These are phyloP conservation scores for Phytophthora quininea DNA, from an alignment of 352 stramenopile genomes.

Conservation along the genomic window DNA sequence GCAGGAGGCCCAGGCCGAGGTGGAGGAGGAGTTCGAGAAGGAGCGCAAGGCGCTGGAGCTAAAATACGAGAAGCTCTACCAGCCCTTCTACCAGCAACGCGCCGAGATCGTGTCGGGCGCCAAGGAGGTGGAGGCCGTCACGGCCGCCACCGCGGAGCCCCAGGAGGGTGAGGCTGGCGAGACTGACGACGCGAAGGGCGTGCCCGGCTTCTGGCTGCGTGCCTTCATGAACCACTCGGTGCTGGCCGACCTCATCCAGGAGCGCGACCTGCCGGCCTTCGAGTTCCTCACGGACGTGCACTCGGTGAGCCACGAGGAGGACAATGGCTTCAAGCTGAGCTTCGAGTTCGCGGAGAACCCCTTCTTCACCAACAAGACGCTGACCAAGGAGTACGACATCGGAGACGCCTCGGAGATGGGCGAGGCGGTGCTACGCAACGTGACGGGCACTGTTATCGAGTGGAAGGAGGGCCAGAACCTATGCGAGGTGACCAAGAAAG, in stretches of 20 bases:
- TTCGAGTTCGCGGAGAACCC: conserved; percentile 84
- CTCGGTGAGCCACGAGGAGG: conserved; percentile 75
- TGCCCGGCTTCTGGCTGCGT: conserved; percentile 87
- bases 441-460: conserved; percentile 73
- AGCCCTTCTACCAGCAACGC: conserved; percentile 80
- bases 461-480: conserved; percentile 88
- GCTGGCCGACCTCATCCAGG: conserved; percentile 78
- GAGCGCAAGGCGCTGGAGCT: conserved; percentile 83
- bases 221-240: conserved; percentile 88
- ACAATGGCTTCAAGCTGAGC: conserved; percentile 89
- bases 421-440: conserved; percentile 82
- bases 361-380: conserved; percentile 78
- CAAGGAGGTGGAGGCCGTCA: conserved; percentile 77
- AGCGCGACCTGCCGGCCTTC: conserved; percentile 80
- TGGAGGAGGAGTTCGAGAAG: conserved; percentile 88
- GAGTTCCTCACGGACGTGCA: conserved; percentile 80
- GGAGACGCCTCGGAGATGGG: conserved; percentile 80
- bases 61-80: conserved; percentile 90
- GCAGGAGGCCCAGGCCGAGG: conserved; percentile 74
- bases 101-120: conserved; percentile 76
- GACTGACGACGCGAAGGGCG: conserved; percentile 67
- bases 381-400: conserved; percentile 89
- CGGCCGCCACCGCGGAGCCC: conserved; percentile 50
- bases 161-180: conserved; percentile 41
- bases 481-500: conserved; percentile 87